phyloP scores from a whole-genome alignment of 345 rosid species.

The Moringa oleifera region DNA sequence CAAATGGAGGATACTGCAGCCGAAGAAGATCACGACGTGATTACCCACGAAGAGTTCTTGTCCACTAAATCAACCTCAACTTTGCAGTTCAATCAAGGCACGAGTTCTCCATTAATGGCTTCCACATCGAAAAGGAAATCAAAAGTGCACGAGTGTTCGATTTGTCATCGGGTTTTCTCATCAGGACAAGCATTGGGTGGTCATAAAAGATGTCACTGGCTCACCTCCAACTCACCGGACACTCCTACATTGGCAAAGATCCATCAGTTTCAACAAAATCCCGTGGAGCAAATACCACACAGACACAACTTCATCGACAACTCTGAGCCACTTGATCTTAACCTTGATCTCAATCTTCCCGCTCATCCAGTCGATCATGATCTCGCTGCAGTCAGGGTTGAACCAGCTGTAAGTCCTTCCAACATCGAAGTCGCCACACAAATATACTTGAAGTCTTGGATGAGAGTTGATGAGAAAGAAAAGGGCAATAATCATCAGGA shows the following conservation, averaged over 20 bases:
- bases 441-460: constrained; percentile 42
- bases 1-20: constrained; percentile 28
- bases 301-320: constrained; percentile 28
- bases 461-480: constrained; percentile 27
- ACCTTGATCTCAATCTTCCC: constrained; percentile 69
- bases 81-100: constrained; percentile 36
- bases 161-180: constrained; percentile 83
- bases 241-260: constrained; percentile 46
- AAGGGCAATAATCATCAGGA: constrained; percentile 9
- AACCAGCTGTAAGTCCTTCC: constrained; percentile 9
- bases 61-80: constrained; percentile 31
- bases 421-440: constrained; percentile 29
- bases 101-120: constrained; percentile 19
- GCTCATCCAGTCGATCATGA: constrained; percentile 28
- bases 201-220: constrained; percentile 97
- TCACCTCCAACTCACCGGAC: constrained; percentile 66
- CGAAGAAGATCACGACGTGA: constrained; percentile 38
- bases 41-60: constrained; percentile 47
- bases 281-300: constrained; percentile 44
- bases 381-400: background rate
- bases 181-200: constrained; percentile 98
- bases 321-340: constrained; percentile 41
- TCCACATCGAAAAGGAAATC: constrained; percentile 55
- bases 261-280: constrained; percentile 43
- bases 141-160: constrained; percentile 87